These are phyloP conservation scores for Uronychia setigera DNA, from an alignment of 73 alveolate species.

Conservation along the genomic window DNA sequence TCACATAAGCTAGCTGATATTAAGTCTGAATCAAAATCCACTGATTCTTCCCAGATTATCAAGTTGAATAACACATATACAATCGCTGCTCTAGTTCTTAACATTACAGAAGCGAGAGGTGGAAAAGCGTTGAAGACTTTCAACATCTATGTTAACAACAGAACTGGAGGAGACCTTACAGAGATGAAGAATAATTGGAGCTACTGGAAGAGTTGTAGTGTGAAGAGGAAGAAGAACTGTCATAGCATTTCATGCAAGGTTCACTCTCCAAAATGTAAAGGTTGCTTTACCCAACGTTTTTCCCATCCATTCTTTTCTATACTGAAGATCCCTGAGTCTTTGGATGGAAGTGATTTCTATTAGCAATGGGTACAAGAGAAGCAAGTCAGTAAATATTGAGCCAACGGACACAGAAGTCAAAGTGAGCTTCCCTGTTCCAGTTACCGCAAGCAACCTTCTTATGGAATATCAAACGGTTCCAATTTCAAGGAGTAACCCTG, in stretches of 20 bases:
- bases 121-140: constrained; percentile 40
- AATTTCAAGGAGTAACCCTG: not conserved
- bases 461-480: constrained; percentile 32
- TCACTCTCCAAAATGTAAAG: constrained; percentile 55
- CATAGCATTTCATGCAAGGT: constrained; percentile 62
- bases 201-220: constrained; percentile 18
- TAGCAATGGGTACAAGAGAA: too few relatives aligned
- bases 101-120: constrained; percentile 35
- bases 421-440: constrained; percentile 38
- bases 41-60: constrained; percentile 44
- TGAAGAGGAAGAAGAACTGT: constrained; percentile 7
- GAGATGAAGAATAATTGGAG: constrained; percentile 58
- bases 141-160: constrained; percentile 38
- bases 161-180: constrained; percentile 39
- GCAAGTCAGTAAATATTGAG: constrained; percentile 30
- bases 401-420: constrained; percentile 9
- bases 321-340: not conserved
- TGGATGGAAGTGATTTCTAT: too few relatives aligned
- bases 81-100: constrained; percentile 13
- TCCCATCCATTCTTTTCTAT: not conserved
- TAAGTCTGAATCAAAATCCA: constrained; percentile 41
- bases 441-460: constrained; percentile 38
- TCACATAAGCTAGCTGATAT: constrained; percentile 24
- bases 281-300: constrained; percentile 3
- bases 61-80: constrained; percentile 44